Conservation (phyloP, 2,329 filamentous ascomycete species). For the Ophiognomonia clavigignenti-juglandacearum region DNA sequence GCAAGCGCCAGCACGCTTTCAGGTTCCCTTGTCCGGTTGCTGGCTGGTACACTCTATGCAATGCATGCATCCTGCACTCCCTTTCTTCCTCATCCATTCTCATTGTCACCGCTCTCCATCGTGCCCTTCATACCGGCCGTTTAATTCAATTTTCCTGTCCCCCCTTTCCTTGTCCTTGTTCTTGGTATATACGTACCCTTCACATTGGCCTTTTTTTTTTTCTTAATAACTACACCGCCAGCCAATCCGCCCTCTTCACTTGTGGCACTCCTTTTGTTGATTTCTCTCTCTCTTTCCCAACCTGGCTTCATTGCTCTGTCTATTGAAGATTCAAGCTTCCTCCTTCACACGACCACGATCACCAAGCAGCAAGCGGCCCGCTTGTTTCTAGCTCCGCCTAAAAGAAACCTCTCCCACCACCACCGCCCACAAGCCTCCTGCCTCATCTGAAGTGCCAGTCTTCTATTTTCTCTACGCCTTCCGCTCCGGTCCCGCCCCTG, state of each 20-base stretch:
- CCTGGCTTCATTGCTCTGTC: conserved; percentile 4
- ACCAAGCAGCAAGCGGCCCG: too few species aligned
- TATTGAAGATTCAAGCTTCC: conserved; percentile 11
- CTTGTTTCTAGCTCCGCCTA: neutral
- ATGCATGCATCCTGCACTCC: conserved; percentile 14
- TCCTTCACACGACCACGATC: too few species aligned
- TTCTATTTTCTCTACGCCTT: neutral
- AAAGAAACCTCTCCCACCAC: neutral
- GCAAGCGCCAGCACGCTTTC: neutral
- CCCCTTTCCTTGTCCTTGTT: conserved; percentile 3
- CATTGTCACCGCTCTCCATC: conserved; percentile 14
- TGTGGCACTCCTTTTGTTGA: conserved; percentile 12
- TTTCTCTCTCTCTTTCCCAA: conserved; percentile 12
- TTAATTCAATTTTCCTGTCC: conserved; percentile 10
- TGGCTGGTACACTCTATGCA: conserved; percentile 11
- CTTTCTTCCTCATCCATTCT: conserved; percentile 13
- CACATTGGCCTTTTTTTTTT: conserved; percentile 7
- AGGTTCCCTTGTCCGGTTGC: conserved; percentile 14
- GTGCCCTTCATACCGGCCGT: conserved; percentile 11
- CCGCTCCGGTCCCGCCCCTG: neutral
- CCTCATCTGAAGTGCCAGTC: neutral
- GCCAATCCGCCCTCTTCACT: conserved; percentile 14
- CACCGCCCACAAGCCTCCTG: neutral
- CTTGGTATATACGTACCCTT: conserved; percentile 6
- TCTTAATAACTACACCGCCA: conserved; percentile 13